Base-by-base conservation (phyloP, 2,329 filamentous ascomycete species). In the Aspergillus ochraceoroseus region DNA sequence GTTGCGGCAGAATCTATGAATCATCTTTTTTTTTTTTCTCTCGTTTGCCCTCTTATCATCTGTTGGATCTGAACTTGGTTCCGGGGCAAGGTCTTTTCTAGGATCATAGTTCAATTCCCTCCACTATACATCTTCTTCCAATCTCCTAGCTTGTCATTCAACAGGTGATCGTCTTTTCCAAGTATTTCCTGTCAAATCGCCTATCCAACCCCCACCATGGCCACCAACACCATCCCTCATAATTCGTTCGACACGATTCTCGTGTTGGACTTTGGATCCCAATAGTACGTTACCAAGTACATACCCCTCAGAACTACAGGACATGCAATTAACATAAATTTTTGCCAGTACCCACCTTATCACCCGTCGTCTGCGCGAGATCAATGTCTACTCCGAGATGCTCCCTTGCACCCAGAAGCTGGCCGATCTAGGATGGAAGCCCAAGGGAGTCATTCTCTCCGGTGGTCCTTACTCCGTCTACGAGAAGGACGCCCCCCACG, bases 371-470 rank as follows among this genome's bases (percentile, higher is more conserved):
- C 75, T 94, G 18, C 77, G 87, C 53, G 79, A 84, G 54, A 76
- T 94, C 66, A 83, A 83, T 70, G 77, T 94, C 63, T 95, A 85
- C 72, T 80, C 80, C 47, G 88, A 95, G 70, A 84, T 94, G 82
- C 79, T 94, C 29, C 85, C 85, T 14, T 94, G 88, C 42, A 94
- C 83, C 31, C 81, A 84, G 56, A 90, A 90, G 71, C 67, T 94
- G 14, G 70, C 77, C 5, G 85, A 92, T 41, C 75, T 95, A 22
- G 62, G 73, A 32, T 94, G 77, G 73, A 87, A 80, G 60, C 90
- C 90, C 13, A 85, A 83, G 60, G 90, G 89, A 53, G 80, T 96
- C 49, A 54, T 55, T 22, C 48, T 55, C 15, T 55, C 53, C 22
- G 53, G 53, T 25, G 81, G 83, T 27, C 78, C 78, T 9, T 82